Evolutionary conservation across 495 filamentous ascomycete species (phyloP), one percentile per base, ranked within the genome.

Genomic region (Cetradonia linearis): DNA sequence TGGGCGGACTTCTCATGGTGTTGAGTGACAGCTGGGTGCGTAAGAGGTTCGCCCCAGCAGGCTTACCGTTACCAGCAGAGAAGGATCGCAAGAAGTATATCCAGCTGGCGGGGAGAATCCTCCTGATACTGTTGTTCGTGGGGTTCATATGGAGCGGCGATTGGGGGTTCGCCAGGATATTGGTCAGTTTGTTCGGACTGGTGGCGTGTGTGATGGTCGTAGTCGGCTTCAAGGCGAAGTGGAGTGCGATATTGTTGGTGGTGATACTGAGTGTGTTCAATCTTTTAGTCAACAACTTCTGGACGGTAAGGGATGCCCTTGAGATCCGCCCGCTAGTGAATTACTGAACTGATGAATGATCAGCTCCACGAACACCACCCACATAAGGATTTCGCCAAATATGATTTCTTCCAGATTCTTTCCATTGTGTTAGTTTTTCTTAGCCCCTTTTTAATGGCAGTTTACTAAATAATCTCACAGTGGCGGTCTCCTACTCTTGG

Each of bases 51-150:
- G 91, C 91, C 14, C 95, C 95, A 47, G 93, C 93, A 30, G 93
- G 93, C 44, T 78, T 98, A 60, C 93, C 93, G 56, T 82, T 88
- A 74, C 79, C 97, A 27, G 92, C 96, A 67, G 93, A 98, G 80
- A 96, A 96, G 82, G 94, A 98, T 72, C 86, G 89, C 71, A 98
- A 97, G 81, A 96, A 96, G 89, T 98, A 98, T 78, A 91, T 98
- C 74, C 93, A 97, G 80, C 85, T 98, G 56, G 93, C 93, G 56
- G 93, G 93, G 28, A 83, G 93, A 63, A 87, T 98, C n/a, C 79
- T 98, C 48, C 77, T 98, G 64, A 96, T 98, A 73, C 95, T 97
- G 79, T 78, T 98, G 61, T 98, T 98, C 70, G 69, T 95, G 61
- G 93, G 93, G 30, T 98, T 98, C 69, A 86, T 98, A 63, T 95